Evolutionary conservation across 441 rosid genomes (phyloP).

Genomic region (Viola pubescens): DNA sequence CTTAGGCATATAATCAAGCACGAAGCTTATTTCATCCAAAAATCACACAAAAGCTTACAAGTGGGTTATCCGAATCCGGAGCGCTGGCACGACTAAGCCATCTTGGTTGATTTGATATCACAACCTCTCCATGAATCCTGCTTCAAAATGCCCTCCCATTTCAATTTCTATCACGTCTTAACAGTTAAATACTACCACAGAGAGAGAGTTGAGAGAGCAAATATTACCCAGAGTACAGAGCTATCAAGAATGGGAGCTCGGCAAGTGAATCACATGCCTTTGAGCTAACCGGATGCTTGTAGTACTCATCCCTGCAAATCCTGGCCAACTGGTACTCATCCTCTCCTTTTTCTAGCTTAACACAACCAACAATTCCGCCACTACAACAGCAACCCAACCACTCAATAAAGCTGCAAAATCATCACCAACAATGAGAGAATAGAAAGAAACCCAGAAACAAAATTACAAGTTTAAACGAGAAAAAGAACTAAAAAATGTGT

Average conservation of each 20-base stretch:
- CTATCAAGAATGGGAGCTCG: constrained; percentile 41
- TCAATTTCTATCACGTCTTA: constrained; percentile 1
- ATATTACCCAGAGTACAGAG: constrained; percentile 69
- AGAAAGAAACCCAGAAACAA: not conserved
- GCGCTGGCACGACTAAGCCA: constrained; percentile 37
- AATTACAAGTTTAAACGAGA: not conserved
- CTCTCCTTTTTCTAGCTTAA: constrained; percentile 30
- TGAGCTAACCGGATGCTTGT: constrained; percentile 38
- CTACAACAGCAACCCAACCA: constrained; percentile 80
- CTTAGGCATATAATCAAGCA: not conserved
- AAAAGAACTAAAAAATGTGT: not conserved
- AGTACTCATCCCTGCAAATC: constrained; percentile 51
- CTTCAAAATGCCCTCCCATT: constrained; percentile 6
- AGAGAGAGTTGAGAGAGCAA: not conserved
- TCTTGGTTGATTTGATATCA: constrained; percentile 39
- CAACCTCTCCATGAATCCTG: constrained; percentile 84
- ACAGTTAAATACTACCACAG: not conserved
- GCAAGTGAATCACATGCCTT: constrained; percentile 70
- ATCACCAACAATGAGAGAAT: not conserved
- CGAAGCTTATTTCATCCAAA: not conserved
- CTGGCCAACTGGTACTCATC: constrained; percentile 4
- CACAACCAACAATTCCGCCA: constrained; percentile 27
- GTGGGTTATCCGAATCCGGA: constrained; percentile 27
- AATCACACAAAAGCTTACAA: constrained; percentile 27
- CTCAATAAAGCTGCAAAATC: constrained; percentile 53